Evolutionary conservation across 2,329 filamentous ascomycete genomes (phyloP).

Genomic region (Colletotrichum zoysiae): DNA sequence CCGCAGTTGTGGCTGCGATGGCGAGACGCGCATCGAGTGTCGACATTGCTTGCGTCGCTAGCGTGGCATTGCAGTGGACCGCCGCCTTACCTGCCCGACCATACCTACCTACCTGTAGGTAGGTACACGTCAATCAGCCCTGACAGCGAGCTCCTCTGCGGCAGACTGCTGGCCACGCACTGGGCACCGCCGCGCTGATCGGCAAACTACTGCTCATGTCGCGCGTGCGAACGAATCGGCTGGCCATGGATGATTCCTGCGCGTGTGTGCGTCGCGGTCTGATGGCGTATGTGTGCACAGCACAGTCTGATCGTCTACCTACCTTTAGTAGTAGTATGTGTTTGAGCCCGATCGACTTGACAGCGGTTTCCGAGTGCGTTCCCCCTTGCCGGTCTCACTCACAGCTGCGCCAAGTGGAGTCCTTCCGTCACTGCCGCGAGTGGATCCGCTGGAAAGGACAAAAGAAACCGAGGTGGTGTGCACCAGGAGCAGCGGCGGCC

Average conservation of each 20-base stretch:
- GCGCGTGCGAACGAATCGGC: conserved; percentile 18
- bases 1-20: conserved; percentile 28
- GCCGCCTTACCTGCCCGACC: conserved; percentile 14
- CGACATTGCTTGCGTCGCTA: conserved; percentile 23
- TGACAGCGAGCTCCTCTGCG: background rate
- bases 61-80: conserved; percentile 27
- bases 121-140: conserved; percentile 4
- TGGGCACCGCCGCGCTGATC: conserved; percentile 19
- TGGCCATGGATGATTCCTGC: background rate
- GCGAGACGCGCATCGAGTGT: conserved; percentile 15
- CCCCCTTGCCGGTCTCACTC: conserved; percentile 28
- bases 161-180: conserved; percentile 11
- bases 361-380: conserved; percentile 5
- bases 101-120: no score
- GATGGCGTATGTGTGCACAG: background rate
- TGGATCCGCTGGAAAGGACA: conserved; percentile 4
- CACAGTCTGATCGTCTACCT: background rate
- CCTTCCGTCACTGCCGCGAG: conserved; percentile 32
- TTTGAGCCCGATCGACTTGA: background rate
- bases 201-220: background rate
- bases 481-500: conserved; percentile 2
- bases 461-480: conserved; percentile 10
- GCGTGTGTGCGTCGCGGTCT: background rate
- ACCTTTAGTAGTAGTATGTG: background rate
- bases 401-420: conserved; percentile 30